A percentile compares a stretch with the other conserved stretches of the same genome.
phyloP scores from a whole-genome alignment of 2,329 filamentous ascomycete species.

The Aspergillus tanneri region DNA sequence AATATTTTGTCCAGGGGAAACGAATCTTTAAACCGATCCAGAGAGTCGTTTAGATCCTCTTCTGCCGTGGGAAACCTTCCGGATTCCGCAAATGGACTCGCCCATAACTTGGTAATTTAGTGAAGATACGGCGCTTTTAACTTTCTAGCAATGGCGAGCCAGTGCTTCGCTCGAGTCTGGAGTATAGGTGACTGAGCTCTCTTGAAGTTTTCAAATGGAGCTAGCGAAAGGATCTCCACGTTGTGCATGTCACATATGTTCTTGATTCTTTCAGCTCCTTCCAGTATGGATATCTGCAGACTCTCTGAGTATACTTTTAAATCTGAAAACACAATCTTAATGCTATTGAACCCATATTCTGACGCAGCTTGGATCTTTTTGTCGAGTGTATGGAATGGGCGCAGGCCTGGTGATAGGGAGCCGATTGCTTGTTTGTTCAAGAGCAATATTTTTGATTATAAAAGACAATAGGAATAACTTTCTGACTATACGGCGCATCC shows the following conservation, averaged over 20 bases:
- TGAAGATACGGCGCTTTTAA: conserved; percentile 33
- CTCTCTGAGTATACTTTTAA: conserved; percentile 23
- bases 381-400: conserved; percentile 31
- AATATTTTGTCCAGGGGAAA: conserved; percentile 33
- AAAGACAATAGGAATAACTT: too few relatives aligned
- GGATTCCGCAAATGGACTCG: conserved; percentile 21
- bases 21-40: conserved; percentile 19
- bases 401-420: conserved; percentile 31
- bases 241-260: conserved; percentile 18
- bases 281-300: conserved; percentile 17
- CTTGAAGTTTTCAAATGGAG: conserved; percentile 41
- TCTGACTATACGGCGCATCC: too few relatives aligned
- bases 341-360: conserved; percentile 27
- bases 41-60: conserved; percentile 21
- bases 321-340: conserved; percentile 36
- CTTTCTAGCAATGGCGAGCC: conserved; percentile 30
- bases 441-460: conserved; percentile 11
- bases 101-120: conserved; percentile 35
- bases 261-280: conserved; percentile 20
- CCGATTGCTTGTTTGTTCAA: conserved; percentile 32
- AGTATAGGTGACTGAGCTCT: conserved; percentile 28
- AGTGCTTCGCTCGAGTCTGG: conserved; percentile 33
- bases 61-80: conserved; percentile 28
- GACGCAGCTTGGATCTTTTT: conserved; percentile 30
- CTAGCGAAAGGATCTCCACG: conserved; percentile 31